Evolutionary conservation across 225 moss, liverwort and hornwort species (phyloP).

Genomic region (Asterella californica): DNA sequence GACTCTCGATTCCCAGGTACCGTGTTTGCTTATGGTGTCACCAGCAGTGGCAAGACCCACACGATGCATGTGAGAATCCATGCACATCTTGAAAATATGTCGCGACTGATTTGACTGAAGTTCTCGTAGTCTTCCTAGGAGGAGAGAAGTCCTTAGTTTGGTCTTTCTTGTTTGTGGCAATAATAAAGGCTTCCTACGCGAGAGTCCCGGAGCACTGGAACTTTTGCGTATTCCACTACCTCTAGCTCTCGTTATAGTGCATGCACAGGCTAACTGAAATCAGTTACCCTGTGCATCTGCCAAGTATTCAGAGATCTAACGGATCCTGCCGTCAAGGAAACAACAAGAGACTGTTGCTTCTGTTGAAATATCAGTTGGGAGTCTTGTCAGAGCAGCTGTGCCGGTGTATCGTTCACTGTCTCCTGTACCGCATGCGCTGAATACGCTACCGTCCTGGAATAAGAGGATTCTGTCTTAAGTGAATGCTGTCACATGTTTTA

Average conservation of each 20-base stretch:
- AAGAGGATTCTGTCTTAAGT: no score
- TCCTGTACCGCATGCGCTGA: no score
- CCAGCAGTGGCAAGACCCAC: constrained; percentile 99
- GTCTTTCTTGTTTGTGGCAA: no score
- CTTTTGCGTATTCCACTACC: neutral
- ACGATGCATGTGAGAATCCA: constrained; percentile 84
- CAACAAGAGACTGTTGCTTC: no score
- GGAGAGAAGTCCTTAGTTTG: no score
- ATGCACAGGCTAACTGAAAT: neutral
- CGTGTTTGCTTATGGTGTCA: constrained; percentile 96
- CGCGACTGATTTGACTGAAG: neutral
- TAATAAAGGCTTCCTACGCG: no score
- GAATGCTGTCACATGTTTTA: neutral
- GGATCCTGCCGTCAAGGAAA: neutral
- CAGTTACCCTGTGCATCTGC: neutral
- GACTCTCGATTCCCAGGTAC: constrained; percentile 53
- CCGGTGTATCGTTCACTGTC: no score
- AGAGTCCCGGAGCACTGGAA: no score
- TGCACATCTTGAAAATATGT: neutral
- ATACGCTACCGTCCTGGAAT: no score
- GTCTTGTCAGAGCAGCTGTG: no score
- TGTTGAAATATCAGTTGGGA: no score
- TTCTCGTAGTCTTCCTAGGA: neutral
- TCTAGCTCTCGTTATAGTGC: neutral
- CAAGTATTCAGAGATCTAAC: neutral